phyloP scores from a whole-genome alignment of 345 rosid species.

The Anastatica hierochuntica region DNA sequence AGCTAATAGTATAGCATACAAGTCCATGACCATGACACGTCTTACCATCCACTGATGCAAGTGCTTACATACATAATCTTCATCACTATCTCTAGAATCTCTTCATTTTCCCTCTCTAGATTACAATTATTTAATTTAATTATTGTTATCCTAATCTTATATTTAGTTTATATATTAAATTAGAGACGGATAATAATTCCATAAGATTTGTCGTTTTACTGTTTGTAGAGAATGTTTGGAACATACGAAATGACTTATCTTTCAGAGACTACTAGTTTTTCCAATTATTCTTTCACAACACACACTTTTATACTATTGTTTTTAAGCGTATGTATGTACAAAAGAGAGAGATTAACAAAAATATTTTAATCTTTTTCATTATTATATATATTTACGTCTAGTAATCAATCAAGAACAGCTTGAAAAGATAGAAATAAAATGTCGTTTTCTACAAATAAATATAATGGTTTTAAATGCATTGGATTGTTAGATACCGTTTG shows the following conservation, averaged over 20 bases:
- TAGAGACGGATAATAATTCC: no score
- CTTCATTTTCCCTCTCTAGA: conserved; percentile 13
- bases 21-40: conserved; percentile 21
- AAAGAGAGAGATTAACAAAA: conserved; percentile 6
- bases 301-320: background rate
- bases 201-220: conserved; percentile 35
- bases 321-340: conserved; percentile 19
- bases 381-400: background rate
- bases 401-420: conserved; percentile 6
- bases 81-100: conserved; percentile 26
- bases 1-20: conserved; percentile 5
- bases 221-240: conserved; percentile 42
- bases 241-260: conserved; percentile 25
- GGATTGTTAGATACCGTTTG: conserved; percentile 7
- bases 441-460: conserved; percentile 12
- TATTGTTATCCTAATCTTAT: no score
- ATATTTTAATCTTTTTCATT: background rate
- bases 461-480: background rate
- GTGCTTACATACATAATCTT: conserved; percentile 28
- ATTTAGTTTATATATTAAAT: no score
- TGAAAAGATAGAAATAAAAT: background rate
- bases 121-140: background rate
- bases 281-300: conserved; percentile 14
- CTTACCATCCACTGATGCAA: conserved; percentile 24
- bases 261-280: conserved; percentile 20